A percentile compares a stretch with the other conserved stretches of the same genome.
Conservation (phyloP, 2,329 filamentous ascomycete species). For the Colletotrichum limetticola region DNA sequence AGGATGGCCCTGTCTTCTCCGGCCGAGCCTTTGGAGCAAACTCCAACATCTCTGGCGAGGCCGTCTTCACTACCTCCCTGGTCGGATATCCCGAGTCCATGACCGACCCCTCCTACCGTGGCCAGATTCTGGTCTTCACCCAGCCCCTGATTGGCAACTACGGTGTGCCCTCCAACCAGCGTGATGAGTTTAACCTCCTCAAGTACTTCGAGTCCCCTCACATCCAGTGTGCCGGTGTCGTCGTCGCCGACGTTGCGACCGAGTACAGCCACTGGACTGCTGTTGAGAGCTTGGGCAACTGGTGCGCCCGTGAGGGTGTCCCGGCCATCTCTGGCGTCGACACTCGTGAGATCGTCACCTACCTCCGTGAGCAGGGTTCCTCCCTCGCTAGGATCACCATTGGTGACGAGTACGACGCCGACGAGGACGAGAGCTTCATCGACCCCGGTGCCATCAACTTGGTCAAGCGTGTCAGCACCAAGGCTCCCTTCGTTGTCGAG, state of each 20-base stretch:
- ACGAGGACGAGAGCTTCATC: slow-evolving; percentile 95
- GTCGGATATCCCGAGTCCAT: slow-evolving; percentile 98
- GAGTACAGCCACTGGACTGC: slow-evolving; percentile 99
- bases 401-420: slow-evolving; percentile 97
- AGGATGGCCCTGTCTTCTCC: slow-evolving; percentile 95
- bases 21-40: slow-evolving; percentile 97
- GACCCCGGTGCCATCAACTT: slow-evolving; percentile 98
- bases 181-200: slow-evolving; percentile 89
- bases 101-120: slow-evolving; percentile 88
- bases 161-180: slow-evolving; percentile 86
- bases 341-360: slow-evolving; percentile 95
- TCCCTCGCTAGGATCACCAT: slow-evolving; percentile 94
- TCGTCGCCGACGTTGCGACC: slow-evolving; percentile 93
- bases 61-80: slow-evolving; percentile 97
- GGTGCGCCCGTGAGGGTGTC: slow-evolving; percentile 96
- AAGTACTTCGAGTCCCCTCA: slow-evolving; percentile 99
- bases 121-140: slow-evolving; percentile 98
- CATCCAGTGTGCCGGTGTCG: slow-evolving; percentile 94
- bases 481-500: slow-evolving; percentile 95
- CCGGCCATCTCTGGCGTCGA: slow-evolving; percentile 97
- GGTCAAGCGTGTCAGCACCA: slow-evolving; percentile 95
- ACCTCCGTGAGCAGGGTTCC: slow-evolving; percentile 95
- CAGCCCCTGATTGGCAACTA: slow-evolving; percentile 99
- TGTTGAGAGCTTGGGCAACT: slow-evolving; percentile 90
- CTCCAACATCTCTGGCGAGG: slow-evolving; percentile 96